Base-by-base conservation (phyloP, 2,329 filamentous ascomycete species). In the Clonostachys rosea region DNA sequence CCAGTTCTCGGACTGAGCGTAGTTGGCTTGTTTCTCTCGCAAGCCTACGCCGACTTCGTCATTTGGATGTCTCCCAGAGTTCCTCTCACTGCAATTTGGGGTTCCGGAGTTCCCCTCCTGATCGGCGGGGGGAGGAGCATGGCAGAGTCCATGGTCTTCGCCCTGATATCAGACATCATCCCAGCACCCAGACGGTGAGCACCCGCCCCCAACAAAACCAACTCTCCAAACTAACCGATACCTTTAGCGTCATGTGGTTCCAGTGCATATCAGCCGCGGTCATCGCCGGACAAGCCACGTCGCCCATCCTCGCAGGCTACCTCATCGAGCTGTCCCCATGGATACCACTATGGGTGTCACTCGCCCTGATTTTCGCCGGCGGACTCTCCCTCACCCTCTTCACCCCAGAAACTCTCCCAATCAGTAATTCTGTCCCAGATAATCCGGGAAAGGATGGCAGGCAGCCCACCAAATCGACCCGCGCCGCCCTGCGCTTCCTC, bases 141-240 rank as follows among this genome's bases (percentile, higher is more conserved):
- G 30, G 54, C 51, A 13, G 59, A 61, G 34, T 56, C 58, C 33
- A 59, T 60, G 52, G 49, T 60, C 12, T 61, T 61, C 43, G 50
- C 59, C 34, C 53, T 58, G 20, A 50, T 59, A 35, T 54, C 52
- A n/a, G 56, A 59, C 24, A 45, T 46, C 7, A 50, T 49, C 13
- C 44, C 53, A 14, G 41, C 48, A 18, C 39, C 45, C 11, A 54
- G 51, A 20, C 47, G 54, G 59, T 51, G 49, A 49, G 45, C 49
- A 30, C 5, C 20, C 13, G 13, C 18, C 12, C 17, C 20, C 42
- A 16, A 16, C 40, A 9, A 34, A 6, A 10, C 18, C n/a, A 44
- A 44, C 18, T 33, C n/a, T 42, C 35, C 6, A 40, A 51, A 12
- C 49, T 18, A 9, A 5, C 5, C 24, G 16, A 12, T 43, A 5